Base-by-base conservation (phyloP, 306 rosid genomes). In the Malus domestica region DNA sequence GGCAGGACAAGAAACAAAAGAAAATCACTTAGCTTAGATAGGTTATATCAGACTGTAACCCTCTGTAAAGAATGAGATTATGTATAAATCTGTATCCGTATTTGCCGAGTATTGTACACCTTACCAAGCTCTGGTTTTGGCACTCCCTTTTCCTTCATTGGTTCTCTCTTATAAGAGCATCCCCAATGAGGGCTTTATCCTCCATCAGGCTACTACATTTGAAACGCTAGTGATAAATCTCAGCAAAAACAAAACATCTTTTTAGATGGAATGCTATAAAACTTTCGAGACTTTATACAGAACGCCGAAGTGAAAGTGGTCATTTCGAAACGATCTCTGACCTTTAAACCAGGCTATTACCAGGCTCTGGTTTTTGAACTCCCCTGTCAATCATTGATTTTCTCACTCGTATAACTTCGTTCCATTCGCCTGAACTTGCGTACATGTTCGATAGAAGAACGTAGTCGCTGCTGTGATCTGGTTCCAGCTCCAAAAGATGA, bases 361-460 rank as follows among this genome's bases (percentile, higher is more conserved):
- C 96, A 0, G 96, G 92, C 85, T 79, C 78, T 29, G 86, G 83
- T 80, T 91, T 91, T 67, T 72, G 76, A 67, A 91, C 85, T 82
- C 81, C 71, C 76, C 87, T 81, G 9, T 73, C 78, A 15, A 33
- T 67, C 91, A 83, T 78, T 60, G 89, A 81, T 78, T 80, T 83
- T 77, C 97, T 87, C 76, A 85, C 82, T 65, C 70, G 67, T 59
- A 70, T 71, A 83, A 83, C 87, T 49, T 88, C 85, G 23, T 76
- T 85, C 97, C 97, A 91, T 60, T 77, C 81, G n/a, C 88, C 93
- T 2, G 19, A 44, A 33, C 88, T 90, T 67, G 93, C 98, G 68
- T 93, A 88, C 82, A 83, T 83, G 84, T 76, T 91, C 32, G 95
- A 91, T 20, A 89, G 84, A 81, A 89, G 96, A 85, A 91, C 93